These are phyloP conservation scores for Huiozyma naganishii DNA, from an alignment of 805 yeast genomes.

Conservation along the genomic window DNA sequence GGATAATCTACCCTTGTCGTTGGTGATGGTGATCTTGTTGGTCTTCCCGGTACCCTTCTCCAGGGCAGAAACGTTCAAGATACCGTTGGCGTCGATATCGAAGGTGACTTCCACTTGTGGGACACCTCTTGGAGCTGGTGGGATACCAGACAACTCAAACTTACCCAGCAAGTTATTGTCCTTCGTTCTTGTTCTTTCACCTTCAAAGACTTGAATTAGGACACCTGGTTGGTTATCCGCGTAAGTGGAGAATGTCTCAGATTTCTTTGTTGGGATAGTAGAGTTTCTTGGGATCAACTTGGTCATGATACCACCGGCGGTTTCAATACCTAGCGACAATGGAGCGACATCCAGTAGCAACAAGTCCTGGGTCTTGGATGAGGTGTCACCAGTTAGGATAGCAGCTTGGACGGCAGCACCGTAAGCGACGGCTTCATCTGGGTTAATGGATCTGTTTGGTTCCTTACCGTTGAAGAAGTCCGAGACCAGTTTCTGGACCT, in stretches of 20 bases:
- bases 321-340: constrained; percentile 93
- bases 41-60: constrained; percentile 99
- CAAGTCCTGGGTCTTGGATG: constrained; percentile 92
- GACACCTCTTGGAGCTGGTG: constrained; percentile 98
- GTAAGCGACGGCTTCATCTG: constrained; percentile 98
- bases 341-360: constrained; percentile 95
- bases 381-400: constrained; percentile 89
- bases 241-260: constrained; percentile 91
- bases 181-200: constrained; percentile 94
- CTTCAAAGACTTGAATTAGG: constrained; percentile 92
- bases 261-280: constrained; percentile 94
- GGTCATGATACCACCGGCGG: constrained; percentile 99
- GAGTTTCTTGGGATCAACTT: constrained; percentile 95
- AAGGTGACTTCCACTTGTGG: constrained; percentile 97
- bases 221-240: constrained; percentile 99
- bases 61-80: constrained; percentile 88
- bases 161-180: constrained; percentile 96
- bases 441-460: constrained; percentile 93
- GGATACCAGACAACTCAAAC: constrained; percentile 92
- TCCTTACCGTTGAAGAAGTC: constrained; percentile 97
- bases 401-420: constrained; percentile 99
- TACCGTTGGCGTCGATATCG: constrained; percentile 95
- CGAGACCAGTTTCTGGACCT: constrained; percentile 87
- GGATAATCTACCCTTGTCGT: constrained; percentile 96
- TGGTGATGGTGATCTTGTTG: constrained; percentile 93